phyloP scores from a whole-genome alignment of 768 basidiomycete species.

The Termitomyces sp. region DNA sequence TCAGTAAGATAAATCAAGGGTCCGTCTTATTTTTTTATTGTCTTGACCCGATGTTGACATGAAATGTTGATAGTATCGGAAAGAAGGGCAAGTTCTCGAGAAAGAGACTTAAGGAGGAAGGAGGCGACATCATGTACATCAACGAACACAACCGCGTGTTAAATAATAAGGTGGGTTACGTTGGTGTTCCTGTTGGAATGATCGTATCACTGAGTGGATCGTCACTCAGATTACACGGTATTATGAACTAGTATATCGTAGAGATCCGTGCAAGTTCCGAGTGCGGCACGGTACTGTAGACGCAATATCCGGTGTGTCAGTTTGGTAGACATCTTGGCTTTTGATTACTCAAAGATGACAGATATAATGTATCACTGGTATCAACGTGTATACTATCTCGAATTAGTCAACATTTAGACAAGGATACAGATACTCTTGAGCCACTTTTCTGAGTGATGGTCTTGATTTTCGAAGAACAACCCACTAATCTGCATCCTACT shows the following conservation, averaged over 20 bases:
- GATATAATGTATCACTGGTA: neutral
- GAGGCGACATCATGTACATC: conserved; percentile 98
- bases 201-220: neutral
- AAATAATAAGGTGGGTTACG: conserved; percentile 80
- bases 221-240: conserved; percentile 76
- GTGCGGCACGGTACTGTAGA: conserved; percentile 84
- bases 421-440: neutral
- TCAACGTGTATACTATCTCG: neutral
- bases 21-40: conserved; percentile 35
- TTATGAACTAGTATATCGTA: conserved; percentile 94
- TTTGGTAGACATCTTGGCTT: neutral
- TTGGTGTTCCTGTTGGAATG: neutral
- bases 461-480: neutral
- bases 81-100: conserved; percentile 88
- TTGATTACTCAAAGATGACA: neutral
- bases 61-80: conserved; percentile 56
- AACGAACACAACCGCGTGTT: conserved; percentile 97
- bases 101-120: conserved; percentile 85
- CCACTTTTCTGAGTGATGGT: neutral
- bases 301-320: neutral
- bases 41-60: conserved; percentile 2
- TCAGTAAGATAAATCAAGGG: conserved; percentile 92
- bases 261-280: conserved; percentile 98
- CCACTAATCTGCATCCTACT: neutral
- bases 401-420: neutral